A percentile compares a stretch with the other conserved stretches of the same genome.
These are phyloP conservation scores for Vanilla planifolia DNA, from an alignment of 106 monocot species.

Conservation along the genomic window DNA sequence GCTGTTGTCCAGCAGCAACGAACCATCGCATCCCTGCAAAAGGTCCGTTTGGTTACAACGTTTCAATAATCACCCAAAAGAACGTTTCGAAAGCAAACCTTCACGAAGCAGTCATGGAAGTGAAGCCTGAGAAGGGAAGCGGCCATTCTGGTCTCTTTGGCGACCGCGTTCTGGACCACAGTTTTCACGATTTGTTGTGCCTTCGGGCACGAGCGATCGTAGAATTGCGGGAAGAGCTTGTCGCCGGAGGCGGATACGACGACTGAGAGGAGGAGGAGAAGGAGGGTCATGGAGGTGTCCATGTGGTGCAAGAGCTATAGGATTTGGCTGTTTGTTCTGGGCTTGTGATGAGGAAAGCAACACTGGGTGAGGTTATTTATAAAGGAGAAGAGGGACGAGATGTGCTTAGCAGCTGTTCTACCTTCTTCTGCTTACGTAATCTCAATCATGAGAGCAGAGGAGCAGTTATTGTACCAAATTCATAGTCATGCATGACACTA, in stretches of 20 bases:
- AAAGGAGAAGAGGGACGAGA: too few species aligned
- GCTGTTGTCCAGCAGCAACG: conserved; percentile 29
- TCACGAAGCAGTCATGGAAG: conserved; percentile 16
- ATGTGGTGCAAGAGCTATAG: too few species aligned
- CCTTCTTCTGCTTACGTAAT: too few species aligned
- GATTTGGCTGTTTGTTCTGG: too few species aligned
- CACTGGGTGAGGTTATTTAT: too few species aligned
- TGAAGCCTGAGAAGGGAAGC: conserved; percentile 12
- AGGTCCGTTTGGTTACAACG: conserved; percentile 12
- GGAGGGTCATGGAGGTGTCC: too few species aligned
- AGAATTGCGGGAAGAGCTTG: conserved; percentile 3
- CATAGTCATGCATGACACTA: too few species aligned
- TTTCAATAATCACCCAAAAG: background rate
- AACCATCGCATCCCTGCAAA: conserved; percentile 51
- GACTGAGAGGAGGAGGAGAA: too few species aligned
- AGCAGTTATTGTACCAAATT: too few species aligned
- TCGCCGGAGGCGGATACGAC: background rate
- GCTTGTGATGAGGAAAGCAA: too few species aligned
- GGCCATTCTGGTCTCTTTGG: conserved; percentile 6
- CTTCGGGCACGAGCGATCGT: conserved; percentile 6
- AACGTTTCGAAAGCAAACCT: background rate
- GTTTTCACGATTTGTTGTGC: conserved; percentile 2
- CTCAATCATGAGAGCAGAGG: too few species aligned
- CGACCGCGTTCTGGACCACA: conserved; percentile 5
- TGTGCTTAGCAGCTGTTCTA: too few species aligned